Evolutionary conservation across 2,329 filamentous ascomycete species (phyloP).

Genomic region (Trichoderma guizhouense): DNA sequence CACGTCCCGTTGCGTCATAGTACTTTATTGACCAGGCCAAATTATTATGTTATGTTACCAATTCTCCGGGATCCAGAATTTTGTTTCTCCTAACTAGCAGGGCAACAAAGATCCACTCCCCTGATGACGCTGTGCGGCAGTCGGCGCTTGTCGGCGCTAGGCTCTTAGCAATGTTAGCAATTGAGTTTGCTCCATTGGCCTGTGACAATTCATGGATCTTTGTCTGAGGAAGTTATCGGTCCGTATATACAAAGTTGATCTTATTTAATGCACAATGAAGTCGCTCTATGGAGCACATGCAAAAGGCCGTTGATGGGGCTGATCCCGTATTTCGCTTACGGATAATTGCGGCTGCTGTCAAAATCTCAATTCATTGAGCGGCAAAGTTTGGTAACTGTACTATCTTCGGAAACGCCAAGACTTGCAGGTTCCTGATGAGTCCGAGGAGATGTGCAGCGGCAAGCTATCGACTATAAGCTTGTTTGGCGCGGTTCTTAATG

Average conservation of each 20-base stretch:
- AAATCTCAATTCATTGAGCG: not conserved
- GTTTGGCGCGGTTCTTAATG: not conserved
- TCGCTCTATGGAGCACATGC: not conserved
- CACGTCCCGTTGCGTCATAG: not conserved
- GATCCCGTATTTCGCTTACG: not conserved
- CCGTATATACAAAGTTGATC: not conserved
- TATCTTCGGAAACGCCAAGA: not conserved
- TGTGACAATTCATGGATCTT: not conserved
- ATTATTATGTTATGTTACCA: not conserved
- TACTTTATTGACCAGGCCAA: not conserved
- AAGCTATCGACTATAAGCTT: not conserved
- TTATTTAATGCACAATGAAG: not conserved
- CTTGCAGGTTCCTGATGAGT: not conserved
- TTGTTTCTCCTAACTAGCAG: not conserved
- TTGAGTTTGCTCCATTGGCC: not conserved
- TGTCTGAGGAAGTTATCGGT: not conserved
- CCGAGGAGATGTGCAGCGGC: not conserved
- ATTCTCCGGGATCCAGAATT: not conserved
- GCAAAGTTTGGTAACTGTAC: not conserved
- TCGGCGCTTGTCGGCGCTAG: not conserved
- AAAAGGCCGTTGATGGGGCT: not conserved
- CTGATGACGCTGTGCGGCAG: not conserved
- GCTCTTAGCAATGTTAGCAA: not conserved
- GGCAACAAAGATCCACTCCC: constrained; percentile 3
- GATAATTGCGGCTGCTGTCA: not conserved